Evolutionary conservation across 768 basidiomycete genomes (phyloP), one percentile per base, ranked within the genome.

Genomic region (Mycena amicta): DNA sequence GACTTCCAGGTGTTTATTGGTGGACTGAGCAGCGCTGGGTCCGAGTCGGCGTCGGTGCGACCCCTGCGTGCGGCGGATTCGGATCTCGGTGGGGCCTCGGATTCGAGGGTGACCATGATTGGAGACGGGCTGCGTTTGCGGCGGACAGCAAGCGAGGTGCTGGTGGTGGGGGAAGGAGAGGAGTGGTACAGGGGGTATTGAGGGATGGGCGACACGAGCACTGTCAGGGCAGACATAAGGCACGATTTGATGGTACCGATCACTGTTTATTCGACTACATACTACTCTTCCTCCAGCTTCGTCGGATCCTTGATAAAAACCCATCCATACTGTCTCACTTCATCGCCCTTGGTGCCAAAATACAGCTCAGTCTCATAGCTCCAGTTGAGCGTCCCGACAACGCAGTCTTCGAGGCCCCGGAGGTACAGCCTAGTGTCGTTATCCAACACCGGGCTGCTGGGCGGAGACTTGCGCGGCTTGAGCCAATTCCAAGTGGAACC

Each of bases 381-480:
- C 62, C 58, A 64, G 37, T 60, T 57, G 2, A 60, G 52, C 5
- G 74, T 75, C 6, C 87, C 87, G 2, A 79, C 74, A 37, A 88
- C 76, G 60, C 78, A 83, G 58, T 86, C 82, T 31, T 80, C 79
- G 27, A 88, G 67, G 5, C 80, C 80, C n/a, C 71, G 78, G 27
- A 83, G 69, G 62, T 83, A 85, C 63, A 69, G 22, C 63, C 65
- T 26, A 25, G 56, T 50, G 33, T 64, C 57, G 13, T 59, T 33
- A 25, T 52, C 31, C 58, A 33, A 12, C 16, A 43, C 22, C 16
- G 52, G 50, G 16, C 51, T 53, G 28, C 29, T 41, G 23, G 40
- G 41, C 3, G 57, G 25, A 2, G 53, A 6, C 55, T 53, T 43
- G 59, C 61, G 27, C 25, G 50, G 61, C 27, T 50, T 62, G 51